These are phyloP conservation scores for Zalaria obscura DNA, from an alignment of 2,329 filamentous ascomycete species.

Conservation along the genomic window DNA sequence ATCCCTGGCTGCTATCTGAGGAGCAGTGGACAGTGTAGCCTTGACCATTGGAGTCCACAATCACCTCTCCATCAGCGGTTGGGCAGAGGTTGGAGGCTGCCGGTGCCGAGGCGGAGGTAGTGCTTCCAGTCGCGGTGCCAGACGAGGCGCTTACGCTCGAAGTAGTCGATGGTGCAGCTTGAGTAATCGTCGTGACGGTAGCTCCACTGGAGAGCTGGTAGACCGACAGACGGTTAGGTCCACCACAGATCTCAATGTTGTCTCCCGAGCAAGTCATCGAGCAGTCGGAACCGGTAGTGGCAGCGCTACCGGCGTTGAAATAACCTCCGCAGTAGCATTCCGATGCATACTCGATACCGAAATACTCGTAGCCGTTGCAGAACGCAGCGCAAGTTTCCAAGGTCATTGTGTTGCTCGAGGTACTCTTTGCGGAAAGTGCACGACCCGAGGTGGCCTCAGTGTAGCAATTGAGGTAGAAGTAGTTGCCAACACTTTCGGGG, in stretches of 20 bases:
- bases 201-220: conserved; percentile 8
- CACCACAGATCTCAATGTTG: conserved; percentile 14
- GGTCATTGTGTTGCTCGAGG: conserved; percentile 20
- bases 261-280: conserved; percentile 16
- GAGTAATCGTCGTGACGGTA: conserved; percentile 5
- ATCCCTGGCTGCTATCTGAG: conserved; percentile 1
- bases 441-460: conserved; percentile 14
- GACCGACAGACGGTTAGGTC: conserved; percentile 10
- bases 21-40: conserved; percentile 3
- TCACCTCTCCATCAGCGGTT: conserved; percentile 3
- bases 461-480: conserved; percentile 14
- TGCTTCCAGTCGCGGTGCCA: neutral
- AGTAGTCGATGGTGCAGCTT: conserved; percentile 4
- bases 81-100: conserved; percentile 8
- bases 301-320: conserved; percentile 7
- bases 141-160: neutral
- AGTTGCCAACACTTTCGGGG: conserved; percentile 15
- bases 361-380: conserved; percentile 22
- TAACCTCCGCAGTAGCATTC: conserved; percentile 21
- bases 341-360: conserved; percentile 22
- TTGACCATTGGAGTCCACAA: conserved; percentile 3
- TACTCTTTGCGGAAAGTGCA: conserved; percentile 12
- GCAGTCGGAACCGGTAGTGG: conserved; percentile 11
- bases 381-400: conserved; percentile 23
- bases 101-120: conserved; percentile 4